Percentiles rank a stretch among this genome's conserved stretches.
Evolutionary conservation across 176 grass and related monocot species (phyloP).

Genomic region (Bromus sterilis): DNA sequence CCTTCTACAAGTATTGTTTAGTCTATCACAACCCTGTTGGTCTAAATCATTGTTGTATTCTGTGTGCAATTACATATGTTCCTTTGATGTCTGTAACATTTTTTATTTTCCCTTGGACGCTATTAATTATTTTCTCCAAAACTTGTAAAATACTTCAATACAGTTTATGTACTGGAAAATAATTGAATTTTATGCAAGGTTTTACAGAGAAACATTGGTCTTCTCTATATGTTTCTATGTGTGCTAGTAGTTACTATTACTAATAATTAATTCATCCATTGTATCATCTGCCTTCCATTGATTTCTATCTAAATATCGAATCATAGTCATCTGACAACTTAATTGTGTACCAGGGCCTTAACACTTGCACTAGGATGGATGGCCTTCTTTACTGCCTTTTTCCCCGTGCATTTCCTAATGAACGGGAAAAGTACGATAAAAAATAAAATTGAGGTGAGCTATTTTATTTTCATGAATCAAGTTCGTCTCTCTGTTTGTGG

Average conservation of each 20-base stretch:
- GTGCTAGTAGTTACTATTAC: background rate
- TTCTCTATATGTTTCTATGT: background rate
- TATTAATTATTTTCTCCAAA: background rate
- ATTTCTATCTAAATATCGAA: conserved; percentile 4
- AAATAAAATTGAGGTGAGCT: conserved; percentile 80
- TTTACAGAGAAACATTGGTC: background rate
- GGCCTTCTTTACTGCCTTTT: conserved; percentile 77
- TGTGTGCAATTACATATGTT: background rate
- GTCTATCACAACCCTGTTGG: background rate
- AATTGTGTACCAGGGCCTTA: conserved; percentile 51
- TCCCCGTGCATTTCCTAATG: conserved; percentile 81
- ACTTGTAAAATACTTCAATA: background rate
- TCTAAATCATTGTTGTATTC: background rate
- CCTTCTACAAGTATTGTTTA: background rate
- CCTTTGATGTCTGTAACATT: background rate
- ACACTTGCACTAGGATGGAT: conserved; percentile 76
- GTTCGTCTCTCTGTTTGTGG: background rate
- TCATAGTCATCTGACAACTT: conserved; percentile 20
- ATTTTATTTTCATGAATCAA: background rate
- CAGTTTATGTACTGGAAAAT: background rate
- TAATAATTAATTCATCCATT: background rate
- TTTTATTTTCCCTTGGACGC: background rate
- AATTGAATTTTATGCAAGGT: background rate
- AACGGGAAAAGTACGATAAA: conserved; percentile 67
- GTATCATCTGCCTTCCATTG: background rate